Percentiles rank a stretch among this genome's conserved stretches.
Evolutionary conservation across 2,329 filamentous ascomycete species (phyloP).

Genomic region (Penicillium paneum): DNA sequence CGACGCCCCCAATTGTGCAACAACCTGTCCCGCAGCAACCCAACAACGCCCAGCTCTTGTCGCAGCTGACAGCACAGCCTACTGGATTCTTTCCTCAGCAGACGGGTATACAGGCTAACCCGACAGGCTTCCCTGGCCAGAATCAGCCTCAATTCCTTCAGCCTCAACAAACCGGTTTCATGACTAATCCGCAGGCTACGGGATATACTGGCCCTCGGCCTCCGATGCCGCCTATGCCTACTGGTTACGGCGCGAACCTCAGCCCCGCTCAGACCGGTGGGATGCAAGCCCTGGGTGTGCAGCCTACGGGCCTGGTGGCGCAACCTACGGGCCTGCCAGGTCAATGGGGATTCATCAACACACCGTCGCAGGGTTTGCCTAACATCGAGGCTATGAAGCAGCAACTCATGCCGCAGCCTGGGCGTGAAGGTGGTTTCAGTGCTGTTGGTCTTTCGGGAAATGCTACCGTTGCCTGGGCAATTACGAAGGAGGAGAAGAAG

Average conservation of each 20-base stretch:
- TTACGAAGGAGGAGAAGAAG: constrained; percentile 97
- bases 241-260: constrained; percentile 61
- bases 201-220: constrained; percentile 78
- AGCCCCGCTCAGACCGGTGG: constrained; percentile 65
- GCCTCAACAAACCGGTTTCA: constrained; percentile 67
- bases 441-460: constrained; percentile 86
- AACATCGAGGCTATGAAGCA: constrained; percentile 91
- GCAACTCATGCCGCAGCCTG: constrained; percentile 95
- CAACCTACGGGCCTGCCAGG: constrained; percentile 91
- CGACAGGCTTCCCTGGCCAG: constrained; percentile 46
- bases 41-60: constrained; percentile 63
- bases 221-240: constrained; percentile 80
- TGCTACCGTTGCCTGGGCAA: constrained; percentile 95
- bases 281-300: constrained; percentile 69
- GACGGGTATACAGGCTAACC: constrained; percentile 63
- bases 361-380: constrained; percentile 80
- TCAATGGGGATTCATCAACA: constrained; percentile 98
- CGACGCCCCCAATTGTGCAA: constrained; percentile 53
- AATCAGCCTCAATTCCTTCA: constrained; percentile 57
- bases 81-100: constrained; percentile 58
- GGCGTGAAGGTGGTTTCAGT: constrained; percentile 80
- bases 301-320: constrained; percentile 84
- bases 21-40: constrained; percentile 69
- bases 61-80: constrained; percentile 54
- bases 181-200: constrained; percentile 67